Conservation (phyloP, 2,329 filamentous ascomycete species). For the Phialophora macrospora region DNA sequence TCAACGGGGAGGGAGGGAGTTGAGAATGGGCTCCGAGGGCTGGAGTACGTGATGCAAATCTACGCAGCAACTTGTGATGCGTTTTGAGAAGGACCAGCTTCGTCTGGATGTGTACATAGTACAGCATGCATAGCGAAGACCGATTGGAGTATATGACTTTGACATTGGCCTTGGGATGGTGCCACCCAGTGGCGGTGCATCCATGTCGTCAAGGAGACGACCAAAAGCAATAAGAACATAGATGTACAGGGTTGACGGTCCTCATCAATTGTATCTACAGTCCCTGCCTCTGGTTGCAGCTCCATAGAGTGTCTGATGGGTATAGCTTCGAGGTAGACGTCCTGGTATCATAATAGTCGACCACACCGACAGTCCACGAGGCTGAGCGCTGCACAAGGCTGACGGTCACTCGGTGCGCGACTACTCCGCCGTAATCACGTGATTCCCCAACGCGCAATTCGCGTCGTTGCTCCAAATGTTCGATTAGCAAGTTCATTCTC, state of each 20-base stretch:
- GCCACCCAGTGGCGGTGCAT: background rate
- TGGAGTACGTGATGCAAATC: background rate
- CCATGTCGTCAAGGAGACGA: background rate
- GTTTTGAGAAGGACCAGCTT: background rate
- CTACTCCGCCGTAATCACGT: background rate
- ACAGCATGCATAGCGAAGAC: background rate
- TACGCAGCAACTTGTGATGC: background rate
- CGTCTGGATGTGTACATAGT: background rate
- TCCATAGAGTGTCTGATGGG: background rate
- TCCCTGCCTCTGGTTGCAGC: background rate
- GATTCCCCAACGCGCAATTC: background rate
- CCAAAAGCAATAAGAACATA: background rate
- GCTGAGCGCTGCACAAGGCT: background rate
- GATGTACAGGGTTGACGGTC: background rate
- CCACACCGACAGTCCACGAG: no score
- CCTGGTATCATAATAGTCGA: background rate
- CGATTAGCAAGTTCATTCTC: background rate
- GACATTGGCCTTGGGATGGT: background rate
- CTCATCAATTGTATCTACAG: background rate
- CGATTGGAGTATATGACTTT: background rate
- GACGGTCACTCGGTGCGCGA: background rate
- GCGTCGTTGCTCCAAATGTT: background rate
- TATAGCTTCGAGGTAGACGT: background rate
- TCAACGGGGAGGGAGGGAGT: background rate
- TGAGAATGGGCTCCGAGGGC: background rate